phyloP scores from a whole-genome alignment of 352 stramenopile genomes.

The Phytophthora boehmeriae region DNA sequence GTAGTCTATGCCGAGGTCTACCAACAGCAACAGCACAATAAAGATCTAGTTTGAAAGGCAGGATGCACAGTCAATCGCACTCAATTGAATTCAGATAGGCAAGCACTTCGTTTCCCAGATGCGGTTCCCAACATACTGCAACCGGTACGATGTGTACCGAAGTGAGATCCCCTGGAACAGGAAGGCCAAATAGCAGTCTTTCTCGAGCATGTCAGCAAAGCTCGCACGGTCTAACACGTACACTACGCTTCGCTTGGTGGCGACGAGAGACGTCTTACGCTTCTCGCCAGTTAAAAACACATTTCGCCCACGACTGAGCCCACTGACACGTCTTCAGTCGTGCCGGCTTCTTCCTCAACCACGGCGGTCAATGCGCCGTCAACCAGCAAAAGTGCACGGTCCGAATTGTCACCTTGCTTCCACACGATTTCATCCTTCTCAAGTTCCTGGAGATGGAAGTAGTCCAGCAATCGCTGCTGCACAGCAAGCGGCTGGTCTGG shows the following conservation, averaged over 20 bases:
- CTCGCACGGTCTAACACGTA: slow-evolving; percentile 66
- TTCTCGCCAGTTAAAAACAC: slow-evolving; percentile 84
- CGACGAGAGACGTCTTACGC: slow-evolving; percentile 77
- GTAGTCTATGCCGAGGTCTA: no score
- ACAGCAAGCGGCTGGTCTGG: slow-evolving; percentile 67
- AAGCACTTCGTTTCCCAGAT: slow-evolving; percentile 89
- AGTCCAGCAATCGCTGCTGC: slow-evolving; percentile 70
- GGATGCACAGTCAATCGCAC: neutral
- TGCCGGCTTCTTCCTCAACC: slow-evolving; percentile 81
- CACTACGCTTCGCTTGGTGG: slow-evolving; percentile 60
- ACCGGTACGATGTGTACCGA: slow-evolving; percentile 73
- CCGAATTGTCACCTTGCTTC: slow-evolving; percentile 64
- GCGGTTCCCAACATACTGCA: slow-evolving; percentile 84
- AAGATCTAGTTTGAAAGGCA: no score
- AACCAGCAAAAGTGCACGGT: slow-evolving; percentile 64
- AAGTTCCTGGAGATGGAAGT: slow-evolving; percentile 71
- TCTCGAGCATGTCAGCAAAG: slow-evolving; percentile 68
- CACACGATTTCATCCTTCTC: slow-evolving; percentile 68
- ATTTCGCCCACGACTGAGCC: slow-evolving; percentile 81
- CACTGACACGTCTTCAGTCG: slow-evolving; percentile 69
- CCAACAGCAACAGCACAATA: no score
- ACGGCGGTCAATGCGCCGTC: slow-evolving; percentile 70
- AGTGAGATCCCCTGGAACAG: slow-evolving; percentile 79
- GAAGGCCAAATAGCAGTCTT: slow-evolving; percentile 72
- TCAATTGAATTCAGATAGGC: slow-evolving; percentile 47